A percentile compares a stretch with the other conserved stretches of the same genome.
These are phyloP conservation scores for Noccaea caerulescens DNA, from an alignment of 345 rosid genomes.

Conservation along the genomic window DNA sequence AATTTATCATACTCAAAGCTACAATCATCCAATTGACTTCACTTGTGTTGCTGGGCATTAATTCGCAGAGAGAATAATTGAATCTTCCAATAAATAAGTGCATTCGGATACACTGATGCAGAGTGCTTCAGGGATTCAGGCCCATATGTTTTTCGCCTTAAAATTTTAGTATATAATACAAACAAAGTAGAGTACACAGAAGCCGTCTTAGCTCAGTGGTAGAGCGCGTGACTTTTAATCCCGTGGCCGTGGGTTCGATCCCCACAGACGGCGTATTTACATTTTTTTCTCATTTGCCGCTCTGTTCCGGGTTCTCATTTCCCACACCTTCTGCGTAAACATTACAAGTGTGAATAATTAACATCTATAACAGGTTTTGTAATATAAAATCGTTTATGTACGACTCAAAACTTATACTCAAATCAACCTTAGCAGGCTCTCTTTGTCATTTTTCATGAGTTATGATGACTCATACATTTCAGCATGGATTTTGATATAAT, in stretches of 20 bases:
- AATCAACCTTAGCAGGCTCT: background rate
- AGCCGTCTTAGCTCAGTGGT: conserved; percentile 31
- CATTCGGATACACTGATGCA: no score
- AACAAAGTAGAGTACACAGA: background rate
- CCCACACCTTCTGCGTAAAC: background rate
- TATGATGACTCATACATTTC: background rate
- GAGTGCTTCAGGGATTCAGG: no score
- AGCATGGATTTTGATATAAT: background rate
- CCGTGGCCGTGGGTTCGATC: conserved; percentile 28
- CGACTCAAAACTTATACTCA: background rate
- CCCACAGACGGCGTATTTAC: conserved; percentile 17
- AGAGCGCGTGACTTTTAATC: conserved; percentile 31
- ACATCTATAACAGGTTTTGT: background rate
- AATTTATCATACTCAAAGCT: no score
- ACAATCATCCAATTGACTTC: no score
- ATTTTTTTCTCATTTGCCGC: no score
- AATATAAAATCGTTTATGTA: no score
- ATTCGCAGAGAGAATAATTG: no score
- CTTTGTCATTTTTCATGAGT: background rate
- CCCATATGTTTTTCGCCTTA: no score
- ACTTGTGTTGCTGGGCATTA: no score
- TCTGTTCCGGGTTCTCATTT: background rate
- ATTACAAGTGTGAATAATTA: background rate
- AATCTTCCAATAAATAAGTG: no score
- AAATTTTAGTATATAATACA: no score